Percentiles rank a stretch among this genome's conserved stretches.
These are phyloP conservation scores for Pyrenochaeta sp. DNA, from an alignment of 2,329 filamentous ascomycete genomes.

Conservation along the genomic window DNA sequence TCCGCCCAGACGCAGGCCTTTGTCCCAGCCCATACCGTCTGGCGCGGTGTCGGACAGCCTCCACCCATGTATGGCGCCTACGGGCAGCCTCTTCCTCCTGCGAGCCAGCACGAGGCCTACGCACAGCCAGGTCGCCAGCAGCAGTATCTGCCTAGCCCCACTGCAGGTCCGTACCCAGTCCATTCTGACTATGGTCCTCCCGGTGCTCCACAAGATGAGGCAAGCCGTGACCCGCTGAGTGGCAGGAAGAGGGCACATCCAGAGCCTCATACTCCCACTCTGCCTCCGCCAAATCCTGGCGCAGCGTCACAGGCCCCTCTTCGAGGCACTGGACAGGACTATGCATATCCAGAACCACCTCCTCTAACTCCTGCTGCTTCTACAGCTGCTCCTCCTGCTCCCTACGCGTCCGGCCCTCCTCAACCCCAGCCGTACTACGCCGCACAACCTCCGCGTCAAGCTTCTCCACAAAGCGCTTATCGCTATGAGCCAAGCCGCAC, in stretches of 20 bases:
- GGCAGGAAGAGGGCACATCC: slow-evolving; percentile 58
- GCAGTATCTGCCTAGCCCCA: slow-evolving; percentile 56
- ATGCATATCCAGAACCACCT: slow-evolving; percentile 55
- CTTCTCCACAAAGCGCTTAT: slow-evolving; percentile 54
- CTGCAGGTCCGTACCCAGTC: slow-evolving; percentile 54
- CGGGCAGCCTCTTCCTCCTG: slow-evolving; percentile 58
- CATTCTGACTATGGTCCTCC: slow-evolving; percentile 43
- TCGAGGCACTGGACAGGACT: slow-evolving; percentile 47
- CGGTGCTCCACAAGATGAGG: slow-evolving; percentile 49
- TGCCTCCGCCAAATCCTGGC: slow-evolving; percentile 58
- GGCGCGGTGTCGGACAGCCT: slow-evolving; percentile 54
- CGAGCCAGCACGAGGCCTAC: slow-evolving; percentile 45
- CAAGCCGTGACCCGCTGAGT: slow-evolving; percentile 48
- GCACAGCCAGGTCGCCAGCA: slow-evolving; percentile 51
- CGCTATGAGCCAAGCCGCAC: slow-evolving; percentile 53
- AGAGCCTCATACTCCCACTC: slow-evolving; percentile 61
- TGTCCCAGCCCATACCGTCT: slow-evolving; percentile 75
- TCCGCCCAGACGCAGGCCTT: slow-evolving; percentile 78
- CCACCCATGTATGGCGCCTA: slow-evolving; percentile 62
- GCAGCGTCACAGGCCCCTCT: slow-evolving; percentile 51
- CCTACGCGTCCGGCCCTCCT: slow-evolving; percentile 50
- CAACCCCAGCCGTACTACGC: slow-evolving; percentile 53
- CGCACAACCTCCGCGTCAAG: slow-evolving; percentile 48
- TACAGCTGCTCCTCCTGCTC: slow-evolving; percentile 53
- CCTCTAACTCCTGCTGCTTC: slow-evolving; percentile 56